A percentile compares a stretch with the other conserved stretches of the same genome.
phyloP scores from a whole-genome alignment of 192 early-diverging fungal species.

The Coemansia sp. region DNA sequence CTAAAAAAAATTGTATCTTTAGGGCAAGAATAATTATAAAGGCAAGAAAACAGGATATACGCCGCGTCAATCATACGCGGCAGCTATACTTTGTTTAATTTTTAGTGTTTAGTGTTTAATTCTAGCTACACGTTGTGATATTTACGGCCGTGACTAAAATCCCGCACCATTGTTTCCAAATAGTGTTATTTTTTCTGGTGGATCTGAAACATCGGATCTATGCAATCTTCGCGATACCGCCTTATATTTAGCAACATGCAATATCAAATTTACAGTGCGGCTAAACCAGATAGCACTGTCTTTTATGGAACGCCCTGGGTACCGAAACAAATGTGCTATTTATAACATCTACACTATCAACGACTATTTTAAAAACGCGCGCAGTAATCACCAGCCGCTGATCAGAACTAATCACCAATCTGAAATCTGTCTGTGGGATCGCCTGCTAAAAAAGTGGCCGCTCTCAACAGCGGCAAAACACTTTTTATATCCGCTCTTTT shows the following conservation, averaged over 20 bases:
- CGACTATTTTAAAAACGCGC: not conserved
- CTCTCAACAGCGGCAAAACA: too few relatives aligned
- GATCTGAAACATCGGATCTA: not conserved
- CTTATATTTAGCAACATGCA: not conserved
- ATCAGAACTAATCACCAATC: not conserved
- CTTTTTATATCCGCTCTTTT: too few relatives aligned
- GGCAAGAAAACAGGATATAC: not conserved
- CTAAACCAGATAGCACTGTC: not conserved
- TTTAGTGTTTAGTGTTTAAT: too few relatives aligned
- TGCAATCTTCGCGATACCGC: not conserved
- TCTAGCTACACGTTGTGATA: not conserved
- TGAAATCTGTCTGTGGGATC: not conserved
- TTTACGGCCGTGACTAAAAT: not conserved
- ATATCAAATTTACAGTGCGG: not conserved
- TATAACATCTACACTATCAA: not conserved
- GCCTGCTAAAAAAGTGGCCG: not conserved
- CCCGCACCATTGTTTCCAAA: not conserved
- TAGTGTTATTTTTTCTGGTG: not conserved
- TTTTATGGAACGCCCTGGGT: not conserved
- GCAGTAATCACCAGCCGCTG: not conserved
- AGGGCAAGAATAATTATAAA: not conserved
- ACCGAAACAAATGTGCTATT: not conserved
- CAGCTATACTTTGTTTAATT: not conserved
- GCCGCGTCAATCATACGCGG: not conserved
- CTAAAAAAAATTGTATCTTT: not conserved